A percentile compares a stretch with the other conserved stretches of the same genome.
These are phyloP conservation scores for Funneliformis geosporum DNA, from an alignment of 192 early-diverging fungal genomes.

Conservation along the genomic window DNA sequence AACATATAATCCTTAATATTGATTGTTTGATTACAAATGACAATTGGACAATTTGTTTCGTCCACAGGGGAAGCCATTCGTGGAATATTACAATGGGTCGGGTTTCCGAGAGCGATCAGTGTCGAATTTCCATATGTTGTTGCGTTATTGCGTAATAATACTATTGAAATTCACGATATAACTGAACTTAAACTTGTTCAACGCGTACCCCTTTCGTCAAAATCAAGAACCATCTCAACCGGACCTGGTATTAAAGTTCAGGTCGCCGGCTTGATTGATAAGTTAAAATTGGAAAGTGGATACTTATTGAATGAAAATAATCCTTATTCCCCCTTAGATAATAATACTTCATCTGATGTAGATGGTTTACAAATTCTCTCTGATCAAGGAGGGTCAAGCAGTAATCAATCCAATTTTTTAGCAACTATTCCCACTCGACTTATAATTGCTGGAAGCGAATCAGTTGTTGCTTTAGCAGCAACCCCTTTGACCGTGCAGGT, in stretches of 20 bases:
- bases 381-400: background rate
- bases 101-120: slow-evolving; percentile 49
- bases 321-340: background rate
- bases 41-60: slow-evolving; percentile 75
- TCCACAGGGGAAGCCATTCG: slow-evolving; percentile 68
- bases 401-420: slow-evolving; percentile 6
- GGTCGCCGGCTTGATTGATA: slow-evolving; percentile 45
- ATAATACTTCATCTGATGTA: background rate
- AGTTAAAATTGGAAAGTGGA: slow-evolving; percentile 30
- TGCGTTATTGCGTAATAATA: slow-evolving; percentile 65
- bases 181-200: slow-evolving; percentile 65
- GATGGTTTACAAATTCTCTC: background rate
- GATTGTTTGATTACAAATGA: slow-evolving; percentile 37
- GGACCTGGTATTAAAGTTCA: slow-evolving; percentile 54
- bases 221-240: slow-evolving; percentile 53
- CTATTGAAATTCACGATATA: slow-evolving; percentile 77
- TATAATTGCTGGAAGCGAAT: slow-evolving; percentile 57
- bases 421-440: slow-evolving; percentile 49
- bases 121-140: slow-evolving; percentile 80
- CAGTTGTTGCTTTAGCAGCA: slow-evolving; percentile 61
- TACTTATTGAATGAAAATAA: background rate
- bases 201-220: slow-evolving; percentile 46
- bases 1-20: slow-evolving; percentile 9
- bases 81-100: slow-evolving; percentile 60
- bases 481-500: slow-evolving; percentile 63